Percentiles rank a stretch among this genome's conserved stretches.
Evolutionary conservation across 108 stramenopile species (phyloP).

Genomic region (Ochromonas danica): DNA sequence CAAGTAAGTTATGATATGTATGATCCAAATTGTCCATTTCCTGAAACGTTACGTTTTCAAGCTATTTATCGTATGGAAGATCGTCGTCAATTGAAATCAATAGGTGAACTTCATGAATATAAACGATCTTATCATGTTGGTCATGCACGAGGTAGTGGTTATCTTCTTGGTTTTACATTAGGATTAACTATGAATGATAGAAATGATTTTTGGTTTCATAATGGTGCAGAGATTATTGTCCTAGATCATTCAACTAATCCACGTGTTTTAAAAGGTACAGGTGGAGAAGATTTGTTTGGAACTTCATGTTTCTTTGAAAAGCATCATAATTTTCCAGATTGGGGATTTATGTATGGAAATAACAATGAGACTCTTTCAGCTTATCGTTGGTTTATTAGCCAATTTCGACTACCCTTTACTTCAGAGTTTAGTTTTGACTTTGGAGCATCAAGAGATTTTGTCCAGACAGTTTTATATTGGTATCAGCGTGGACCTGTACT

Average conservation of each 20-base stretch:
- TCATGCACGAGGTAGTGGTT: no score
- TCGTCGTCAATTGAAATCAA: not conserved
- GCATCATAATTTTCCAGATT: not conserved
- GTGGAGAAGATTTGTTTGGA: not conserved
- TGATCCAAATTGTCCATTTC: not conserved
- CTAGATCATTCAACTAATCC: not conserved
- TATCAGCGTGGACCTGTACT: no score
- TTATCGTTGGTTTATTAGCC: no score
- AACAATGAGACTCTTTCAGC: no score
- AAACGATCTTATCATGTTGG: conserved; percentile 6
- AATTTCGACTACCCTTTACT: no score
- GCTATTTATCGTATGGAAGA: not conserved
- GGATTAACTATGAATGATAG: not conserved
- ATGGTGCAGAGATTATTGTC: not conserved
- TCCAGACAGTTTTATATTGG: no score
- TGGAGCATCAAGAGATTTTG: no score
- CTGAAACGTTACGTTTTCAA: not conserved
- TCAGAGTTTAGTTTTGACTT: no score
- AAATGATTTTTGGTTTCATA: not conserved
- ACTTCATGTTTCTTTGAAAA: not conserved
- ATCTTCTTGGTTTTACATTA: not conserved
- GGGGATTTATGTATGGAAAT: not conserved
- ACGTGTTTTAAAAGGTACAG: not conserved
- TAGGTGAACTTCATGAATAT: not conserved
- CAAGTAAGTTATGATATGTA: not conserved